Evolutionary conservation across 2,329 filamentous ascomycete genomes (phyloP), one percentile per base, ranked within the genome.

Genomic region (Sclerotinia nivalis): DNA sequence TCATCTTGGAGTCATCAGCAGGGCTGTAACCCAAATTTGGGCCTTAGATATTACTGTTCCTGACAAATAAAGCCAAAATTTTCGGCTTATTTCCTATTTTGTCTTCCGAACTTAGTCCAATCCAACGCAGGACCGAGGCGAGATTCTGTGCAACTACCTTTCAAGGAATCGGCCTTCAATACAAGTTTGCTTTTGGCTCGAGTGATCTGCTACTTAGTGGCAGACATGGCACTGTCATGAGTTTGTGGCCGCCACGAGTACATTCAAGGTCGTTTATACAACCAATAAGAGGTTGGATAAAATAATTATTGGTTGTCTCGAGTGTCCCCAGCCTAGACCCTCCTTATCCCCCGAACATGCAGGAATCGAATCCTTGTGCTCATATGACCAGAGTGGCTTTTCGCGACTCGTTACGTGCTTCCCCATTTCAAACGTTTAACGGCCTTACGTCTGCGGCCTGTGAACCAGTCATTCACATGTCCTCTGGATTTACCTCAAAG

Each of bases 61-160:
- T 55, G n/a, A 37, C 50, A 45, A 28, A 47, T 34, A 34, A n/a
- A 28, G 25, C 28, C 15, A 55, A 18, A 55, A 64, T 20, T 40
- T n/a, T 64, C 58, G 58, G 58, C 28, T 40, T 64, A 49, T 47
- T 69, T 55, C 67, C 67, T 64, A 45, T 54, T 69, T 13, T 31
- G 40, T 47, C 20, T 64, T 25, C 2, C 47, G 12, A n/a, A 54
- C 9, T 49, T 25, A 7, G n/a, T 43, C 22, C 6, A 22, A 6
- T 43, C 25, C 10, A 56, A 60, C 50, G 28, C 43, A 4, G 13
- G 10, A 25, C 31, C 49, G 20, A 20, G 37, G 45, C 20, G 28
- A 62, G 37, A 37, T 10, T 45, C 45, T 13, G 47, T 45, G 25
- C 45, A 54, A 37, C 37, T 34, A 34, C 20, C 40, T 45, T 64